A percentile compares a stretch with the other conserved stretches of the same genome.
phyloP scores from a whole-genome alignment of 176 grass and related monocot species.

The Oryza glaberrima region DNA sequence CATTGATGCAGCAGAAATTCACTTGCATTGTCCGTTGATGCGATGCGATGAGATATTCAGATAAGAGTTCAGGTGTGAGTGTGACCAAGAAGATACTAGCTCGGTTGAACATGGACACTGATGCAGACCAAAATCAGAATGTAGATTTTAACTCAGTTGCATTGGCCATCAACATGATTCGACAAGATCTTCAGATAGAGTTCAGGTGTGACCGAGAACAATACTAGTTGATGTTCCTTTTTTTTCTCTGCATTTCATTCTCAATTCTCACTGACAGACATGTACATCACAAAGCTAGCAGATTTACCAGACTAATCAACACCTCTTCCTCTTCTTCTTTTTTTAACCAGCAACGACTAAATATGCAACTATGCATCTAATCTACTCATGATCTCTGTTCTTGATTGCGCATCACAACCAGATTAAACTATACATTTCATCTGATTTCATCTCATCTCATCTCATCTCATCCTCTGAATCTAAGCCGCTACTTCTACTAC shows the following conservation, averaged over 20 bases:
- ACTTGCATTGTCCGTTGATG: too few species aligned
- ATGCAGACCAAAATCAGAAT: neutral
- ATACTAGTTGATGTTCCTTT: conserved; percentile 1
- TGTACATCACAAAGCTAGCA: neutral
- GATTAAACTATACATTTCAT: neutral
- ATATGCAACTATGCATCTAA: neutral
- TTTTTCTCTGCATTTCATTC: conserved; percentile 7
- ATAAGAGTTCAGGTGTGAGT: too few species aligned
- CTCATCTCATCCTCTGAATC: neutral
- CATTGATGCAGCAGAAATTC: neutral
- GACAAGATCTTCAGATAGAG: neutral
- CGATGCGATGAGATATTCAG: too few species aligned
- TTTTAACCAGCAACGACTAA: neutral
- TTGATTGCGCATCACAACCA: neutral
- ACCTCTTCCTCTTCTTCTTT: too few species aligned
- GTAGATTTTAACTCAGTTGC: neutral
- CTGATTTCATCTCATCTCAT: neutral
- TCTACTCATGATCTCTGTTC: neutral
- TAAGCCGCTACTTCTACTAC: neutral
- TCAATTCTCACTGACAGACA: neutral
- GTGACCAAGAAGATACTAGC: too few species aligned
- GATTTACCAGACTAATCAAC: neutral
- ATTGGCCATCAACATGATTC: neutral
- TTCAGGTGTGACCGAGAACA: neutral
- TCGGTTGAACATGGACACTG: neutral